Evolutionary conservation across 306 rosid species (phyloP), one percentile per base, ranked within the genome.

Genomic region (Hylodesmum podocarpum): DNA sequence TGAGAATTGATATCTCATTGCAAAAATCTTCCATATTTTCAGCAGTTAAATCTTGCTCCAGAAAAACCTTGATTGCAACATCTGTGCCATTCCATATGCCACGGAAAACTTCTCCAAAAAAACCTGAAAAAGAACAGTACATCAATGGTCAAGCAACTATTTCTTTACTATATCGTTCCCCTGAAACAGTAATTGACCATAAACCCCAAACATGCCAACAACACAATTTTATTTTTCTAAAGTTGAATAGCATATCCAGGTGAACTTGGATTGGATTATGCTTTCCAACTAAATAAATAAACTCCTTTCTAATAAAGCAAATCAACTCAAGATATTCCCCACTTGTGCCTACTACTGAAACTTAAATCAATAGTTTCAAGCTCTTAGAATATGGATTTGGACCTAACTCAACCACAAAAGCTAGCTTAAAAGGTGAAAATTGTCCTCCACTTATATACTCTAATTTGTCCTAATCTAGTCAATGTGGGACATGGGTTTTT

Each of bases 21-120:
- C 99, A 92, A 79, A 96, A 96, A 75, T 96, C 99, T 87, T 92
- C 98, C 96, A 92, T 87, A 86, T 96, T 96, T 85, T 96, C 98
- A 62, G 91, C 85, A 66, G 98, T 96, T 69, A 92, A 85, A 88
- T 92, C 98, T 85, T 96, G 98, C 88, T 92, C 99, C 18, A 96
- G 88, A 78, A 96, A 92, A 82, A 96, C 96, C 88, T 96, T 96
- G 77, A 96, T 85, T 55, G 99, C 99, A 55, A 96, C 99, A 64
- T 92, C 98, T 39, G 98, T 96, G 75, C 99, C 99, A 74, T 96
- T 92, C 99, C 99, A 96, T 66, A 86, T 73, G 50, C 99, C 97
- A 46, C 94, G 97, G 80, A 96, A 96, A 73, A 96, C 99, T 82
- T 96, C 99, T 74, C 99, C 99, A 77, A 96, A 96, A 88, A 92